Conservation (phyloP, 371 early-diverging fungal species). For the Syncephalis fuscata region DNA sequence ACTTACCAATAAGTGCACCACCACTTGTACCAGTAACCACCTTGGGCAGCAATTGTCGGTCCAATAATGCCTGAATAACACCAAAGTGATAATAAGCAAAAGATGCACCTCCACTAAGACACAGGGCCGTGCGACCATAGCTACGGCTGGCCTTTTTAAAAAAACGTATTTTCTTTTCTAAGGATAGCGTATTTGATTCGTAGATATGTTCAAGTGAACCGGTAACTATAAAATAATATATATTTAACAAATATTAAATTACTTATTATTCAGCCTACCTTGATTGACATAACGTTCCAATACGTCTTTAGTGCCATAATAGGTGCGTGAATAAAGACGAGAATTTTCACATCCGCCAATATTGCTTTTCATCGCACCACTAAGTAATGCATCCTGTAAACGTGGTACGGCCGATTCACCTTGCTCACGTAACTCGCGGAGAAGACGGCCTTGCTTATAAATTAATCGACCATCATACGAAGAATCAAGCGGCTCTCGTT, state of each 20-base stretch:
- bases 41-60: constrained; percentile 57
- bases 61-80: constrained; percentile 57
- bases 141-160: constrained; percentile 55
- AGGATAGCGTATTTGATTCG: constrained; percentile 19
- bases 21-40: constrained; percentile 80
- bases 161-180: constrained; percentile 45
- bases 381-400: constrained; percentile 14
- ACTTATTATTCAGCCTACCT: constrained; percentile 2
- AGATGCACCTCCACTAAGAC: constrained; percentile 77
- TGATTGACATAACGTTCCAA: background rate
- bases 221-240: constrained; percentile 6
- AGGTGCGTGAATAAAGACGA: constrained; percentile 53
- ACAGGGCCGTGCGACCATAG: constrained; percentile 77
- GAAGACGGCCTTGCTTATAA: constrained; percentile 29
- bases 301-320: constrained; percentile 53
- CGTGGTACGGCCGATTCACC: background rate
- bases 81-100: constrained; percentile 72
- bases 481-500: constrained; percentile 30
- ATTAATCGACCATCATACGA: constrained; percentile 55
- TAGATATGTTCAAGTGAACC: constrained; percentile 40
- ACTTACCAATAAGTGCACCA: constrained; percentile 39
- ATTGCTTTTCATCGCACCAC: constrained; percentile 57
- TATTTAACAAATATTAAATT: constrained; percentile 10
- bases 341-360: constrained; percentile 66
- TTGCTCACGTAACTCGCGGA: constrained; percentile 7